Percentiles rank a stretch among this genome's conserved stretches.
Conservation (phyloP, 768 basidiomycete genomes). For the Suillus subalutaceus region DNA sequence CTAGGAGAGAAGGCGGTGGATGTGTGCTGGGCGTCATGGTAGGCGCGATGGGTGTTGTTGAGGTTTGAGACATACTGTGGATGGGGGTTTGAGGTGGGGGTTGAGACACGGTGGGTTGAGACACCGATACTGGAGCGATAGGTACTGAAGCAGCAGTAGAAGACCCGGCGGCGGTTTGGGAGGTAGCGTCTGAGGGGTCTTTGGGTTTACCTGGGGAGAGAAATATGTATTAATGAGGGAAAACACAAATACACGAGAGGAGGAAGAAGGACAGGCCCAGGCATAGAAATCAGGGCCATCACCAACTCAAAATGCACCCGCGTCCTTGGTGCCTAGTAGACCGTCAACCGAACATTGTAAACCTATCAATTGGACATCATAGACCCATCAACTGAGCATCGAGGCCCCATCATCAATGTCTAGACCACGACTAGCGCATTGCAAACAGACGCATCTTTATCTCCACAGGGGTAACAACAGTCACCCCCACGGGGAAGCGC, state of each 20-base stretch:
- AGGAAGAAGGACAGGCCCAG: neutral
- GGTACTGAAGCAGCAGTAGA: conserved; percentile 13
- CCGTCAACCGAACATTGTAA: neutral
- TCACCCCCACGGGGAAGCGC: neutral
- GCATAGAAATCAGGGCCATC: neutral
- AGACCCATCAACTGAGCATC: neutral
- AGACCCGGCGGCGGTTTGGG: conserved; percentile 13
- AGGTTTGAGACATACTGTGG: conserved; percentile 5
- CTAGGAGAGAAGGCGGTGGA: conserved; percentile 31
- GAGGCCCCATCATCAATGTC: neutral
- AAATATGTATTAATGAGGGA: conserved; percentile 10
- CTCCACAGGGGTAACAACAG: neutral
- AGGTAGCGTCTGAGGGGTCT: conserved; percentile 19
- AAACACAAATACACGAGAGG: neutral
- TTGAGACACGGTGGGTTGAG: conserved; percentile 8
- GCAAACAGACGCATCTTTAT: neutral
- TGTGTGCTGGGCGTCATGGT: conserved; percentile 37
- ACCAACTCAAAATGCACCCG: neutral
- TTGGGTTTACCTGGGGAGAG: conserved; percentile 24
- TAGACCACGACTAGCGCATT: neutral
- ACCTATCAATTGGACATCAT: neutral
- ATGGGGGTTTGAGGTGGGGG: conserved; percentile 25
- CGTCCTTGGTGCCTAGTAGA: neutral
- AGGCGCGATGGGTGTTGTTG: conserved; percentile 17
- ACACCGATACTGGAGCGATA: conserved; percentile 12